Evolutionary conservation across 2,329 filamentous ascomycete species (phyloP), one percentile per base, ranked within the genome.

Genomic region (Trichothecium sympodiale): DNA sequence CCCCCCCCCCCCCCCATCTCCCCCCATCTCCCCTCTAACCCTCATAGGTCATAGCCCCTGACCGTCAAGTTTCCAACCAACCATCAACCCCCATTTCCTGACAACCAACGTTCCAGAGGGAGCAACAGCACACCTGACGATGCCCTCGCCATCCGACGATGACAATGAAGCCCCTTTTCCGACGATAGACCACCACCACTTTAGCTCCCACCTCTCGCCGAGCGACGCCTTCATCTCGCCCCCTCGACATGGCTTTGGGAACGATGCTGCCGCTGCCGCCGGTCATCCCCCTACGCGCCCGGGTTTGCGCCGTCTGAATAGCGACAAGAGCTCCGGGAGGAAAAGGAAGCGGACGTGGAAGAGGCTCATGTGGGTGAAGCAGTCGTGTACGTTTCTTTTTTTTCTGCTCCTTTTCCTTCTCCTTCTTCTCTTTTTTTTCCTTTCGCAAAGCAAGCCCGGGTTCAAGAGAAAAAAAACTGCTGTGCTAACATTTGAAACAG

Each of bases 311-410:
- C 64, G 64, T 34, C 38, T 51, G 60, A 66, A 67, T 31, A 62
- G 71, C 38, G 71, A 71, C 29, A 68, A 77, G 14, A 82, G 76
- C 45, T 65, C 75, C 33, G 83, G 79, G 46, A 70, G 82, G 32
- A 69, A 77, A 48, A 69, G 80, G 44, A 84, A 80, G 51, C 74
- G 77, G 34, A 75, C 75, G 9, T 96, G 89, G 84, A 94, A 93
- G 69, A 96, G 96, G 65, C 62, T 98, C 45, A 72, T 98, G 37
- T 98, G 91, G 91, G 88, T 98, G 52, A 94, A 94, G 61, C 91
- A 96, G 56, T 84, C 83, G 25, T 94, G 83, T 88, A 64, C 44
- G 77, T 60, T 6, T 25, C n/a, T n/a, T n/a, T n/a, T n/a, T n/a
- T n/a, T n/a, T n/a, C n/a, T 25, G 10, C 20, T 27, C 29, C 27